Conservation (phyloP, 371 early-diverging fungal genomes). For the Paraphysoderma sedebokerense region DNA sequence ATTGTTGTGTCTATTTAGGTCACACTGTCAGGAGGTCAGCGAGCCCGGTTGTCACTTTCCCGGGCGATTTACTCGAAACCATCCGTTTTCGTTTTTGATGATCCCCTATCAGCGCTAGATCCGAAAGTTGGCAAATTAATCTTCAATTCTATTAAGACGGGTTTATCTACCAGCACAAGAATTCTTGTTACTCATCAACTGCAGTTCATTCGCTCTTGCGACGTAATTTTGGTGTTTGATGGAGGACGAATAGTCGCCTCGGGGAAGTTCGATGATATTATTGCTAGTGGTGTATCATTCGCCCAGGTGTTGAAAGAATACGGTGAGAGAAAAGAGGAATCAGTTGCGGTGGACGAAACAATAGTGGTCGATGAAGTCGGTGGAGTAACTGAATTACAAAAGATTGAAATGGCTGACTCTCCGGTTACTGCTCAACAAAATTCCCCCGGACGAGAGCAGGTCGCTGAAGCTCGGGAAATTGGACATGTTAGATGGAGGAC, state of each 20-base stretch:
- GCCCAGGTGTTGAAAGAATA: not conserved
- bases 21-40: not conserved
- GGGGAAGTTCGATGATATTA: not conserved
- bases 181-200: slow-evolving; percentile 18
- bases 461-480: not conserved
- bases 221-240: slow-evolving; percentile 6
- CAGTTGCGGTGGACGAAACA: not conserved
- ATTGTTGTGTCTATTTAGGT: too few species aligned
- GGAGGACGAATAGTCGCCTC: slow-evolving; percentile 1
- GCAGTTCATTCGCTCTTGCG: slow-evolving; percentile 9
- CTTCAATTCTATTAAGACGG: not conserved
- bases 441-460: too few species aligned
- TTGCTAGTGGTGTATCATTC: too few species aligned
- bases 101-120: slow-evolving; percentile 8
- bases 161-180: slow-evolving; percentile 5
- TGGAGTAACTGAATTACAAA: not conserved
- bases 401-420: too few species aligned
- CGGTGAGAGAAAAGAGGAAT: not conserved
- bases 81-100: not conserved
- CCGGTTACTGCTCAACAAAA: too few species aligned
- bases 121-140: slow-evolving; percentile 7
- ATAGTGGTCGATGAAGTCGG: not conserved
- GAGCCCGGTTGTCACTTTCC: not conserved
- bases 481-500: not conserved
- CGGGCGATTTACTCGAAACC: not conserved